Evolutionary conservation across 1,284 basidiomycete species (phyloP).

Genomic region (Papiliotrema nemorosa): DNA sequence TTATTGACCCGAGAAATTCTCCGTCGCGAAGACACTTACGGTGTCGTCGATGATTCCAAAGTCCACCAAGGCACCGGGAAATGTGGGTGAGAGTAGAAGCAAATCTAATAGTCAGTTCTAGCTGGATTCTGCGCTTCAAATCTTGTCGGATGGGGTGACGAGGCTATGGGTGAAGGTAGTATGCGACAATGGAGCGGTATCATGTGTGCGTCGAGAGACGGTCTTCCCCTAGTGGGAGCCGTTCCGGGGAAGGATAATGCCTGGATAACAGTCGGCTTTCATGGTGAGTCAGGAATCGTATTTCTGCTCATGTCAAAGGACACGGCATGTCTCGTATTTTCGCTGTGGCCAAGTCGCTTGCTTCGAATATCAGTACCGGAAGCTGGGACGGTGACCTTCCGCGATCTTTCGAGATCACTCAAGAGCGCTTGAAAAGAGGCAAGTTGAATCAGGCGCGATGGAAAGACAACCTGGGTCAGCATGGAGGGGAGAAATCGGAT

Average conservation of each 20-base stretch:
- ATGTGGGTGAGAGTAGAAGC: neutral
- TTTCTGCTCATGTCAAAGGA: neutral
- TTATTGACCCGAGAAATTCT: neutral
- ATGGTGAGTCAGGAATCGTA: neutral
- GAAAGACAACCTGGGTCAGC: too few relatives aligned
- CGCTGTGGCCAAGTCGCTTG: slow-evolving; percentile 12
- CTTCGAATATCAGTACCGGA: slow-evolving; percentile 15
- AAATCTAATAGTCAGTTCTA: slow-evolving; percentile 9
- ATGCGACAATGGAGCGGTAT: slow-evolving; percentile 27
- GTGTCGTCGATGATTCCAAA: neutral
- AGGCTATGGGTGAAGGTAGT: slow-evolving; percentile 24
- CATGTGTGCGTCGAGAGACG: slow-evolving; percentile 17
- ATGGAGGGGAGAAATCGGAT: too few relatives aligned
- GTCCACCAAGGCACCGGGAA: neutral
- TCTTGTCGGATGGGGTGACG: slow-evolving; percentile 19
- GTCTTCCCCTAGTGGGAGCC: slow-evolving; percentile 26
- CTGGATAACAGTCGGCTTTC: slow-evolving; percentile 14
- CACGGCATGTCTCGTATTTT: slow-evolving; percentile 30
- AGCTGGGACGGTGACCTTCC: slow-evolving; percentile 20
- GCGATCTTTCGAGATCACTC: slow-evolving; percentile 18
- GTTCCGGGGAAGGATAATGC: slow-evolving; percentile 24
- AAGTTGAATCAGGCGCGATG: too few relatives aligned
- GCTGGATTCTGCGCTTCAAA: slow-evolving; percentile 10
- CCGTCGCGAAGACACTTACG: neutral
- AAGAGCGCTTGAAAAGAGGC: slow-evolving; percentile 10